Evolutionary conservation across 2,329 filamentous ascomycete species (phyloP).

Genomic region (Nectriaceae sp.): DNA sequence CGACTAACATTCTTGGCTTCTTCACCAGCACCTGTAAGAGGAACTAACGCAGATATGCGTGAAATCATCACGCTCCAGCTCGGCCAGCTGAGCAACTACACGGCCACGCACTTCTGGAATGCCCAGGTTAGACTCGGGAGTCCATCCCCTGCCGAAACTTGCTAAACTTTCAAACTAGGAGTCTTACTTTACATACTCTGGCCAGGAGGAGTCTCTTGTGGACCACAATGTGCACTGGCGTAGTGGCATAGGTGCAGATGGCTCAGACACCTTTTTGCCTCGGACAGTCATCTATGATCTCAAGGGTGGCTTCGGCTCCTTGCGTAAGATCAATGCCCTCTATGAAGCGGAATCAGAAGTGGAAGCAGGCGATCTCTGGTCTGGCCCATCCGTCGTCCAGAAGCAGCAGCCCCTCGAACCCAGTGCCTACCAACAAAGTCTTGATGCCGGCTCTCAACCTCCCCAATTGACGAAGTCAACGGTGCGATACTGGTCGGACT

Average conservation of each 20-base stretch:
- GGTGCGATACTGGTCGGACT: constrained; percentile 97
- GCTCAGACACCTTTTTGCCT: constrained; percentile 88
- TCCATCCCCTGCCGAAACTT: too few species aligned
- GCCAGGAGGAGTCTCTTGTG: constrained; percentile 37
- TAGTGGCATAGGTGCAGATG: constrained; percentile 77
- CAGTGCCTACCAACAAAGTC: constrained; percentile 75
- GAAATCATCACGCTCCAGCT: constrained; percentile 95
- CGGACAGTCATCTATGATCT: constrained; percentile 92
- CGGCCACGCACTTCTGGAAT: constrained; percentile 98
- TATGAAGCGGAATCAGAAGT: constrained; percentile 62
- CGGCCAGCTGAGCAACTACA: constrained; percentile 88
- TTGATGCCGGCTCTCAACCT: constrained; percentile 71
- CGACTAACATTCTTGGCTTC: too few species aligned
- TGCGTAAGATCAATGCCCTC: constrained; percentile 84
- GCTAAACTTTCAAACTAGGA: constrained; percentile 56
- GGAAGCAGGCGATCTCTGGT: constrained; percentile 38
- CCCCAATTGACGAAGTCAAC: constrained; percentile 66
- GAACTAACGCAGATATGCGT: too few species aligned
- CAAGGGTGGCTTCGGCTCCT: constrained; percentile 87
- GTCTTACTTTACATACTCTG: constrained; percentile 91
- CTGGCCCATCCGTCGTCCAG: constrained; percentile 68
- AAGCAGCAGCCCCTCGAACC: constrained; percentile 66
- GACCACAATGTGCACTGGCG: constrained; percentile 78
- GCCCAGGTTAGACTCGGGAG: constrained; percentile 67
- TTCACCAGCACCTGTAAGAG: too few species aligned